Evolutionary conservation across 805 yeast species (phyloP), one percentile per base, ranked within the genome.

Genomic region (Saturnispora halmiae): DNA sequence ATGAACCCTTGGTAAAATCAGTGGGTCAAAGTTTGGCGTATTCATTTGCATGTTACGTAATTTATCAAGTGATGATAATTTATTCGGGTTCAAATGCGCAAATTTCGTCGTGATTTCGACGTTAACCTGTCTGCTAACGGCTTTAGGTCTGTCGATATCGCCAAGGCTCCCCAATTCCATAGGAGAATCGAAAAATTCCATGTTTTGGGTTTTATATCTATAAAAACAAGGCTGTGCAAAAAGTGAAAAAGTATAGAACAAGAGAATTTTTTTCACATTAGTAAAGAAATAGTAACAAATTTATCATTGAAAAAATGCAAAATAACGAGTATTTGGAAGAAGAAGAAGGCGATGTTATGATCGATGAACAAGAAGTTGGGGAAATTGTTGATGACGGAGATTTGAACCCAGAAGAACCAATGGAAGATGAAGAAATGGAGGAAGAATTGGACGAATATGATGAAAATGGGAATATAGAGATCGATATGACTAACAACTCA

Each of bases 401-500:
- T 39, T 64, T 63, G 42, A 74, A 72, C 11, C 70, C 59, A 20
- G 69, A 65, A 43, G 54, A 50, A 25, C 53, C 46, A 13, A 53
- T 48, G 50, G 58, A 61, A 34, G 54, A 51, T 26, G 60, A 51
- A 19, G 67, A 61, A 59, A 53, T 40, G 65, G 49, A 13, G 31
- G 40, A 60, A 48, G 30, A 39, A 11, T 14, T 36, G 29, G 40
- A 31, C 11, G 51, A 41, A 13, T 40, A 45, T 29, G 65, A 60
- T 44, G 75, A 71, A 39, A 69, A 66, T 35, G 74, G 77, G 38
- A 65, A 69, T 30, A 62, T 84, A 31, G 94, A 83, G 60, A 73
- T 90, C 26, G 97, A 88, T 55, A 66, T 88, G 77, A 70, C 88
- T 37, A 90, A 90, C 63, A 90, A 90, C 63, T 85, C 97, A 6